Evolutionary conservation across 179 eudicot genomes (phyloP), one percentile per base, ranked within the genome.

Genomic region (Patellifolia procumbens): DNA sequence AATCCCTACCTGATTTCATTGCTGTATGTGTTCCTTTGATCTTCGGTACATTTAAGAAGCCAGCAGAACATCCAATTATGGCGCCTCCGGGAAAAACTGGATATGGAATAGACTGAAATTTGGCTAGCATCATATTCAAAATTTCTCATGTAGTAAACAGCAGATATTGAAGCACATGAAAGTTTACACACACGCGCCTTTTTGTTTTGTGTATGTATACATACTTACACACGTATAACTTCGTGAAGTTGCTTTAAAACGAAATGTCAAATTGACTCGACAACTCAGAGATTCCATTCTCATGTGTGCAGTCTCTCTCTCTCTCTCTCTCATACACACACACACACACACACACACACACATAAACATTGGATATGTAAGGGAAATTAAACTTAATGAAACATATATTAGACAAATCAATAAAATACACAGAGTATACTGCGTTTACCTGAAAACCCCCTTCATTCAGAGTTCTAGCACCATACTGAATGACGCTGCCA

Each of bases 41-140:
- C 79, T 96, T 96, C 48, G 97, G 97, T 58, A 96, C 98, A 75
- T 96, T 96, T 75, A 96, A 76, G 86, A 93, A 93, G 79, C 99
- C 99, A 84, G 99, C 99, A 43, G 99, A 93, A 83, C 99, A 93
- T 79, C 99, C 99, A 66, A 96, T 78, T 74, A 96, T 80, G 78
- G 99, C 99, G 72, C 99, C 99, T 84, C 99, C 99, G 35, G 99
- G 99, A 79, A 93, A 96, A 82, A 96, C 92, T 84, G 99, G 99
- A 86, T 96, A 96, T 72, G 99, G 99, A 86, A 96, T 89, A 81
- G 98, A 93, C 99, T 96, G 99, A 86, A 93, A 95, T 82, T 88
- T 80, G 89, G 88, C 85, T 80, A 87, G 73, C 87, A 88, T 83
- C 82, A 77, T 69, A 83, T 69, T 82, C 66, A 53, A 83, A n/a